Base-by-base conservation (phyloP, 2,329 filamentous ascomycete species). In the Fonsecaea erecta region DNA sequence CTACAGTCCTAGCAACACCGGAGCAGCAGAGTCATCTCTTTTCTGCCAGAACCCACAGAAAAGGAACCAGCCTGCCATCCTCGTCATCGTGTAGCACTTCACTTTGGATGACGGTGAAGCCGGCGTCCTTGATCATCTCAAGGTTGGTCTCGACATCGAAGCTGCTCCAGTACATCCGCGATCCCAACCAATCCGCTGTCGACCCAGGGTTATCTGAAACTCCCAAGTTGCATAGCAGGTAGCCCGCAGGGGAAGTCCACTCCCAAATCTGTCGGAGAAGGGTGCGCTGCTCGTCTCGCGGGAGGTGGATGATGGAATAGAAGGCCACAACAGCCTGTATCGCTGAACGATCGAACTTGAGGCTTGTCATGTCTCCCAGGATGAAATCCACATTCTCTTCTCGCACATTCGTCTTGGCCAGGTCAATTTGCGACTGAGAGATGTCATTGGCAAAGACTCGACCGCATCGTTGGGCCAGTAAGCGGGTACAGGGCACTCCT, bases 281-380 rank as follows among this genome's bases (percentile, higher is more conserved):
- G 24, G 73, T 73, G 0, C 68, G 73, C 73, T 87, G 85, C 71
- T 86, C 83, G 1, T 74, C 74, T 5, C 79, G 77, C 1, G 84
- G 83, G 4, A 87, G 77, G 68, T 87, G 85, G 58, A 86, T 81
- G 58, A 87, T 72, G 35, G 81, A 84, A 73, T 85, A 86, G 70
- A 87, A 80, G 0, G 75, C 84, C 0, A 83, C 69, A 1, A 85
- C 78, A 3, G 80, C 83, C 63, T 85, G 79, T 62, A 87, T 77
- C 0, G 75, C 75, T 0, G 52, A 72, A 0, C 68, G 63, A 0
- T 62, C 64, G 64, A 82, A 80, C 1, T 72, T 60, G 0, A 83
- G 72, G 0, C 63, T 66, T 63, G 77, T 74, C 81, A 83, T 83
- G 60, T 83, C 80, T 1, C 77, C 79, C 16, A 75, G 68, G 2